Evolutionary conservation across 371 early-diverging fungal genomes (phyloP).

Genomic region (Conidiobolus incongruus): DNA sequence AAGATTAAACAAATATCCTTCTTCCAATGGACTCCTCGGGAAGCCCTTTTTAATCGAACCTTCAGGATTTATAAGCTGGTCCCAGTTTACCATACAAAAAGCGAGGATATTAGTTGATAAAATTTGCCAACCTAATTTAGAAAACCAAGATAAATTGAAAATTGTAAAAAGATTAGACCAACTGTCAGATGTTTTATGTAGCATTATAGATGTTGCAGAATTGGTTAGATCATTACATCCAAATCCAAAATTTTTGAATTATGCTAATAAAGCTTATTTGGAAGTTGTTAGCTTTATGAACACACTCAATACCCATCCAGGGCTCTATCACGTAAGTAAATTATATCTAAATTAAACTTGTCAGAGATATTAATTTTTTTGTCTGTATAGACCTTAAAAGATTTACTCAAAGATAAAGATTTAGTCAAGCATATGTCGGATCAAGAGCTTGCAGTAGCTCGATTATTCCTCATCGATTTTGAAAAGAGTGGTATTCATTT

Average conservation of each 20-base stretch:
- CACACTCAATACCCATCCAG: constrained; percentile 70
- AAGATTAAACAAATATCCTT: no score
- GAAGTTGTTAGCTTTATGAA: constrained; percentile 69
- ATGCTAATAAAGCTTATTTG: constrained; percentile 57
- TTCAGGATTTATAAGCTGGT: no score
- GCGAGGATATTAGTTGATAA: background rate
- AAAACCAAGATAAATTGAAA: background rate
- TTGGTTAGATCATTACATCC: constrained; percentile 83
- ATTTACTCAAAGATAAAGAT: constrained; percentile 26
- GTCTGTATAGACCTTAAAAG: constrained; percentile 25
- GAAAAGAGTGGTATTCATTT: constrained; percentile 88
- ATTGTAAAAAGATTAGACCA: constrained; percentile 60
- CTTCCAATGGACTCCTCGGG: no score
- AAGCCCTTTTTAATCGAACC: no score
- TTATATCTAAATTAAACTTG: constrained; percentile 1
- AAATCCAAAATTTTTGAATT: constrained; percentile 31
- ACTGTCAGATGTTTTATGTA: constrained; percentile 74
- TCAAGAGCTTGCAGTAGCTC: constrained; percentile 58
- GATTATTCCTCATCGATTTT: constrained; percentile 71
- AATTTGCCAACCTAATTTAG: background rate
- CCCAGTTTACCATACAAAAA: no score
- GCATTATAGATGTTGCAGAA: constrained; percentile 80
- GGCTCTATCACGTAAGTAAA: constrained; percentile 43
- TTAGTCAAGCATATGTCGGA: constrained; percentile 24
- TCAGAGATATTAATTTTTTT: background rate